Percentiles rank a stretch among this genome's conserved stretches.
Conservation (phyloP, 176 grass and related monocot genomes). For the Oryza rufipogon region DNA sequence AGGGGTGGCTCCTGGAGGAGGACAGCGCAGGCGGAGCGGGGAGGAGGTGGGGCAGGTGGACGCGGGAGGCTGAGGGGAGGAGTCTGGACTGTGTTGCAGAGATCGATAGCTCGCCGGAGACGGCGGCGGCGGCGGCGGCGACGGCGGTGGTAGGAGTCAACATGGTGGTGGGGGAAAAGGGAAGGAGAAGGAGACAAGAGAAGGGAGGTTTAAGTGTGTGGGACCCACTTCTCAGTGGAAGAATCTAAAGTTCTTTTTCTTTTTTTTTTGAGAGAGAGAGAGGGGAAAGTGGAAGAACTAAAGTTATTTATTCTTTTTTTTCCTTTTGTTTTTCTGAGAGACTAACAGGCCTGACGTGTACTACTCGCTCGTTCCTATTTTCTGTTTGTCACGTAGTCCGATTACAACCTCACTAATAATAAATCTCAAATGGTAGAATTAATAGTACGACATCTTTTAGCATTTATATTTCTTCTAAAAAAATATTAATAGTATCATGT, state of each 20-base stretch:
- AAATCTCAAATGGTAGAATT: too few relatives aligned
- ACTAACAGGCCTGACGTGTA: too few relatives aligned
- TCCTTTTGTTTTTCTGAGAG: too few relatives aligned
- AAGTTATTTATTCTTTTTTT: too few relatives aligned
- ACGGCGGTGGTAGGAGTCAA: slow-evolving; percentile 40
- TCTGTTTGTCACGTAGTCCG: too few relatives aligned
- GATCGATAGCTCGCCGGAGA: background rate
- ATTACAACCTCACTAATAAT: too few relatives aligned
- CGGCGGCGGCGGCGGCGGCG: background rate
- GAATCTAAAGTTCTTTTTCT: background rate
- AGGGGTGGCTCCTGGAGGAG: slow-evolving; percentile 21
- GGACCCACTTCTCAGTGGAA: background rate
- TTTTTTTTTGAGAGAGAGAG: too few relatives aligned
- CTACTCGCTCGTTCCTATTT: too few relatives aligned
- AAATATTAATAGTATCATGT: too few relatives aligned
- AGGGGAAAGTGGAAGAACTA: background rate
- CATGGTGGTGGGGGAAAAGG: background rate
- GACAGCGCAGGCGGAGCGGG: slow-evolving; percentile 16
- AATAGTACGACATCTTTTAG: too few relatives aligned
- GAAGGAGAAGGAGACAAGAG: slow-evolving; percentile 7
- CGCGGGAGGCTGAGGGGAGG: background rate
- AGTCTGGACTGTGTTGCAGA: background rate
- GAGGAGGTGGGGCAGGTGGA: slow-evolving; percentile 32
- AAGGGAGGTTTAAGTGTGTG: slow-evolving; percentile 32
- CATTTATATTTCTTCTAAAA: too few relatives aligned